Conservation (phyloP, 805 yeast genomes). For the Metschnikowia kofuensis region DNA sequence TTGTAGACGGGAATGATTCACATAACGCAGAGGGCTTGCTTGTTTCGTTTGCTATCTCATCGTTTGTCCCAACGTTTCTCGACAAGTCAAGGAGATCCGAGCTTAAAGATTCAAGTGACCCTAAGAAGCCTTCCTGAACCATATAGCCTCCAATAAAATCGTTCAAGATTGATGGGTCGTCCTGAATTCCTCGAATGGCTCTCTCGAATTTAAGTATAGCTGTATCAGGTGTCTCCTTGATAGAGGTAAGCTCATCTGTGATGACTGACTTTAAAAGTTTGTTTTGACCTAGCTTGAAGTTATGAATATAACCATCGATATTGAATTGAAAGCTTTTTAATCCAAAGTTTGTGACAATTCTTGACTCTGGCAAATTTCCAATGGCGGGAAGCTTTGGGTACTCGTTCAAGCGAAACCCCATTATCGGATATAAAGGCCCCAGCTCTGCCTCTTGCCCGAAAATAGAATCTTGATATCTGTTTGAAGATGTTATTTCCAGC, state of each 20-base stretch:
- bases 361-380: conserved; percentile 13
- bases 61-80: conserved; percentile 13
- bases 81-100: conserved; percentile 28
- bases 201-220: conserved; percentile 16
- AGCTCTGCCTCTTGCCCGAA: conserved; percentile 20
- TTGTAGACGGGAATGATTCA: conserved; percentile 1
- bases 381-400: background rate
- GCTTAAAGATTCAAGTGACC: conserved; percentile 33
- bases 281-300: conserved; percentile 33
- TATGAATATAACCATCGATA: conserved; percentile 50
- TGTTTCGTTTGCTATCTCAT: conserved; percentile 7
- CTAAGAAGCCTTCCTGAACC: conserved; percentile 37
- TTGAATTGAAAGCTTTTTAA: conserved; percentile 57
- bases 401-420: conserved; percentile 17
- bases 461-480: conserved; percentile 41
- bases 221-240: background rate
- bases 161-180: conserved; percentile 28
- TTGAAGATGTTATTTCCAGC: conserved; percentile 13
- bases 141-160: conserved; percentile 37
- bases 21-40: background rate
- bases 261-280: conserved; percentile 4
- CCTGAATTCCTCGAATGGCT: conserved; percentile 23
- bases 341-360: conserved; percentile 54
- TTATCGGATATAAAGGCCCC: conserved; percentile 16
- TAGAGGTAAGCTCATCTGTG: conserved; percentile 12